Base-by-base conservation (phyloP, 371 early-diverging fungal genomes). In the Rhizopus stolonifer region DNA sequence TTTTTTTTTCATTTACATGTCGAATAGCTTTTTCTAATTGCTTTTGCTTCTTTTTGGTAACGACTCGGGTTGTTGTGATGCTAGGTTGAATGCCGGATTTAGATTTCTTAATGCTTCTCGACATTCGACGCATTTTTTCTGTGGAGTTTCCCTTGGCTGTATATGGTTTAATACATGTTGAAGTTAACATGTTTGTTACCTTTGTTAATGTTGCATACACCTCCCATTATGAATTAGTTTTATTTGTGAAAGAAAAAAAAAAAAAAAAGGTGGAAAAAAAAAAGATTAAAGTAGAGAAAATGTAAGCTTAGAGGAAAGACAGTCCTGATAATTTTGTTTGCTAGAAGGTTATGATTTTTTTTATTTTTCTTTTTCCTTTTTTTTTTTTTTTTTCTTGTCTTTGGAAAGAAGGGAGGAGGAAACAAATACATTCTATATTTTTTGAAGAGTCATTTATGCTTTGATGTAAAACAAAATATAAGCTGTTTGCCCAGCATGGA, bases 381-480 rank as follows among this genome's bases (percentile, higher is more conserved):
- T n/a, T n/a, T n/a, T n/a, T n/a, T n/a, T n/a, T n/a, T n/a, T n/a
- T n/a, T n/a, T n/a, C n/a, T n/a, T n/a, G n/a, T n/a, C n/a, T n/a
- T n/a, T n/a, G n/a, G n/a, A n/a, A n/a, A n/a, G n/a, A 9, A 45
- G 21, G 26, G 10, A n/a, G 10, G 26, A 24, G 21, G 15, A 45
- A 15, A 33, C 7, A 29, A 19, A 29, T 18, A 29, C n/a, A 25
- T 33, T 9, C 6, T 29, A 6, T 29, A 29, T 29, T 6, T 29
- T 6, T 29, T 6, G 6, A 29, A n/a, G 9, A 5, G 6, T 8
- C 5, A 14, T 14, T 36, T 56, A 62, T 47, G 60, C 53, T 49
- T 58, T 62, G 54, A 70, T 70, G 52, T 72, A 77, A 58, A 77
- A 77, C 47, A 77, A 63, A 52, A 77, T 73, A 58, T 77, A 77